Conservation (phyloP, 2,329 filamentous ascomycete genomes). For the Cladobotryum protrusum region DNA sequence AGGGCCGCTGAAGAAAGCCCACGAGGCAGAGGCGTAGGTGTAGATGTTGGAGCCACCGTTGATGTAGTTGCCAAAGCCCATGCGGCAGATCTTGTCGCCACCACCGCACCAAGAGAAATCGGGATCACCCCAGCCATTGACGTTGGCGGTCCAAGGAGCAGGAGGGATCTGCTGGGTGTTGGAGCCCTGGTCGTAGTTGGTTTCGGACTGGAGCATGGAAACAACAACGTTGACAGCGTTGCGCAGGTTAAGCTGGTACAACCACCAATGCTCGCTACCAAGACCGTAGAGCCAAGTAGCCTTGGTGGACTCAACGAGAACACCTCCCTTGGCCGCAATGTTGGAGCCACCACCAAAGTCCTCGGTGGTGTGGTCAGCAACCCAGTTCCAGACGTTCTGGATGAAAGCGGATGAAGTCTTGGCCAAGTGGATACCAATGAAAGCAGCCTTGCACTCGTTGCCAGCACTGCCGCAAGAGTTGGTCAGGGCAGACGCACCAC, state of each 20-base stretch:
- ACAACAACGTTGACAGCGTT: constrained; percentile 44
- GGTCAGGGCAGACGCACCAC: constrained; percentile 29
- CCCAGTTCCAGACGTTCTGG: constrained; percentile 33
- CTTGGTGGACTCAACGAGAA: constrained; percentile 39
- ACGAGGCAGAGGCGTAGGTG: constrained; percentile 37
- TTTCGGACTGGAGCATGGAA: constrained; percentile 48
- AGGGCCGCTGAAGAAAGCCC: constrained; percentile 38
- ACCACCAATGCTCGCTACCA: constrained; percentile 50
- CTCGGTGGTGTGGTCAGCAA: constrained; percentile 41
- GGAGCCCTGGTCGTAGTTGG: constrained; percentile 34
- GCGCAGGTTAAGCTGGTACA: constrained; percentile 52
- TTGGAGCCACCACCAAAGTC: constrained; percentile 40
- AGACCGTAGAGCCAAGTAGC: constrained; percentile 43
- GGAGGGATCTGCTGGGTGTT: constrained; percentile 30
- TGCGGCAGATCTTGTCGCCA: constrained; percentile 33
- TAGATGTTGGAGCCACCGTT: constrained; percentile 36
- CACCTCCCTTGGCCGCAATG: constrained; percentile 44
- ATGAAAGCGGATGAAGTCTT: constrained; percentile 18
- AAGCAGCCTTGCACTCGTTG: constrained; percentile 40
- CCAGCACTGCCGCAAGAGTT: constrained; percentile 29
- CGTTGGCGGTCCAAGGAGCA: constrained; percentile 33
- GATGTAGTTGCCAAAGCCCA: constrained; percentile 38
- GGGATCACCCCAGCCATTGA: constrained; percentile 34
- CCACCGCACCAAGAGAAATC: constrained; percentile 34
- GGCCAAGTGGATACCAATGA: constrained; percentile 43